Conservation (phyloP, 1,139 yeast species). For the Saccharomyces pastorianus region DNA sequence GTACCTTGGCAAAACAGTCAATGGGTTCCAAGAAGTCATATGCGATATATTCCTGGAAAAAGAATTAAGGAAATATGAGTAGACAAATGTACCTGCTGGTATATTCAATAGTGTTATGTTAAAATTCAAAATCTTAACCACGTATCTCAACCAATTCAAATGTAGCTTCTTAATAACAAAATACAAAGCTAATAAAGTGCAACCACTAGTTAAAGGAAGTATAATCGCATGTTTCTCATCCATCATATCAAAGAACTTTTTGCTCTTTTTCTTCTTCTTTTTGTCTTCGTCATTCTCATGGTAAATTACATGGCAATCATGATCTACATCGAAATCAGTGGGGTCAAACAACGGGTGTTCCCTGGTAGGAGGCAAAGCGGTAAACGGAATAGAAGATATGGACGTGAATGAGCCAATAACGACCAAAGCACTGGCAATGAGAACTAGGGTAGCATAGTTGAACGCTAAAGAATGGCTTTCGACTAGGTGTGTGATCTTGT, state of each 20-base stretch:
- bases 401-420: constrained; percentile 19
- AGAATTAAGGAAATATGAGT: constrained; percentile 10
- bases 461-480: constrained; percentile 3
- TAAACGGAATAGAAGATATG: constrained; percentile 19
- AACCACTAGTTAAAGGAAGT: constrained; percentile 16
- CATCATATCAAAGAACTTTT: constrained; percentile 3
- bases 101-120: constrained; percentile 9
- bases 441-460: constrained; percentile 4
- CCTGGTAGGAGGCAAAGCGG: constrained; percentile 24
- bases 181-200: constrained; percentile 13
- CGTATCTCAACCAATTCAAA: constrained; percentile 9
- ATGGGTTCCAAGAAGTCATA: constrained; percentile 8
- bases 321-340: constrained; percentile 18
- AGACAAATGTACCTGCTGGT: constrained; percentile 13
- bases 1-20: constrained; percentile 15
- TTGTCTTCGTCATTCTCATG: constrained; percentile 8
- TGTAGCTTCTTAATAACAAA: constrained; percentile 10
- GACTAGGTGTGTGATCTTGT: constrained; percentile 5
- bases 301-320: constrained; percentile 12
- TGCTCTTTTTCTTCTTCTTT: constrained; percentile 7
- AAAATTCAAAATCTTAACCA: constrained; percentile 10
- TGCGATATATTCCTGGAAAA: constrained; percentile 10
- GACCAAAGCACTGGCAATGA: constrained; percentile 3
- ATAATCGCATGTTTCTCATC: constrained; percentile 15
- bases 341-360: constrained; percentile 21